Conservation (phyloP, 2,329 filamentous ascomycete genomes). For the Fusarium compactum region DNA sequence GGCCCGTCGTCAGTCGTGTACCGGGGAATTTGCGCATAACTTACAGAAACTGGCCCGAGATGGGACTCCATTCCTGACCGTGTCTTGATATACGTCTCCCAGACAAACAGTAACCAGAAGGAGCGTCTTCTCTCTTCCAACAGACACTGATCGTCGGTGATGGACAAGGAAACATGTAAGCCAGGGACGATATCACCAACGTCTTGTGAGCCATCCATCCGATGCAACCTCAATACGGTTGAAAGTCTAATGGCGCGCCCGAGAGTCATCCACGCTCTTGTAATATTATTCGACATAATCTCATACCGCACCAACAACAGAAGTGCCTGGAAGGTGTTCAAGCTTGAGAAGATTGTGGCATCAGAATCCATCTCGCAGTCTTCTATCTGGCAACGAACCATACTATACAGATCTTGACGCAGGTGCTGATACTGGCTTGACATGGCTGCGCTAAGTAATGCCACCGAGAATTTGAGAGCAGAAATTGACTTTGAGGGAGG, state of each 20-base stretch:
- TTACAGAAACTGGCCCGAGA: not conserved
- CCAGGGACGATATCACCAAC: not conserved
- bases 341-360: accelerated
- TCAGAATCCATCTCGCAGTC: not conserved
- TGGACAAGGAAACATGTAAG: accelerated
- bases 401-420: accelerated
- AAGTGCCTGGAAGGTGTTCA: not conserved
- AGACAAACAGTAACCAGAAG: not conserved
- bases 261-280: not conserved
- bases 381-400: not conserved
- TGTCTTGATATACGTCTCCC: not conserved
- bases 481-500: not conserved
- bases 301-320: not conserved
- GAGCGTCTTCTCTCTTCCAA: not conserved
- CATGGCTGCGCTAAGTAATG: not conserved
- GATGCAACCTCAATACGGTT: not conserved
- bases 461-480: not conserved
- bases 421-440: not conserved
- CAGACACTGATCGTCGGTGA: accelerated
- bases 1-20: not conserved
- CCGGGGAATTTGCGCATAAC: not conserved
- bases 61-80: not conserved
- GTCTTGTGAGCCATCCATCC: not conserved
- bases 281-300: not conserved
- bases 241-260: not conserved